A percentile compares a stretch with the other conserved stretches of the same genome.
Conservation (phyloP, 1,139 yeast species). For the Lipomyces yarrowii region DNA sequence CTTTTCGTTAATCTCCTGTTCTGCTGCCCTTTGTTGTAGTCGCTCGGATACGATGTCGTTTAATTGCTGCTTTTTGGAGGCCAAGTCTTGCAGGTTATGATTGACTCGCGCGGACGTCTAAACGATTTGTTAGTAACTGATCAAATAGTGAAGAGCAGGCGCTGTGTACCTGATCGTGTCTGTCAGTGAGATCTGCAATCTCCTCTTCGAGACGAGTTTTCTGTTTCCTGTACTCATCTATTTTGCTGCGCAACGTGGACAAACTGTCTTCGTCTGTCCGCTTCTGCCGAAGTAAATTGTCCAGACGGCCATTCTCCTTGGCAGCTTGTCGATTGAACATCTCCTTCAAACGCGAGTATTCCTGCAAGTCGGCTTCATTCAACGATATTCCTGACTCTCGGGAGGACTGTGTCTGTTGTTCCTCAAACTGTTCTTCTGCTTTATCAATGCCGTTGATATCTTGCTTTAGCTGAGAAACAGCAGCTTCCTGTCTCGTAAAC, state of each 20-base stretch:
- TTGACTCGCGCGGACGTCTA: conserved; percentile 37
- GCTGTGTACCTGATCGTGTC: conserved; percentile 18
- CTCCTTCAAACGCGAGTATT: conserved; percentile 64
- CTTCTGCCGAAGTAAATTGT: conserved; percentile 36
- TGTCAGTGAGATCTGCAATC: conserved; percentile 37
- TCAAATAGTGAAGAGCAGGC: not conserved
- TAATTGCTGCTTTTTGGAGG: conserved; percentile 49
- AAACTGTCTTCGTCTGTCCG: conserved; percentile 38
- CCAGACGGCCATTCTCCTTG: conserved; percentile 38
- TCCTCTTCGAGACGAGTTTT: conserved; percentile 40
- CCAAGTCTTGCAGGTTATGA: conserved; percentile 36
- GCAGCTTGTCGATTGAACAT: conserved; percentile 46
- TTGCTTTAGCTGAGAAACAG: conserved; percentile 48
- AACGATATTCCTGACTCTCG: conserved; percentile 43
- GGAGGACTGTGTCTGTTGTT: conserved; percentile 44
- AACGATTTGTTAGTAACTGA: not conserved
- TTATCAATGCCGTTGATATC: conserved; percentile 55
- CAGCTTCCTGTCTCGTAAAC: conserved; percentile 52
- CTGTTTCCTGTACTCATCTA: conserved; percentile 35
- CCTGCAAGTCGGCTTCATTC: conserved; percentile 56
- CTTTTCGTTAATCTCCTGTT: conserved; percentile 61
- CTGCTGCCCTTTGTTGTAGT: conserved; percentile 53
- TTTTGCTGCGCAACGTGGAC: conserved; percentile 38
- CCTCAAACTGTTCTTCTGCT: conserved; percentile 52
- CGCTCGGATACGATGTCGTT: conserved; percentile 51